phyloP scores from a whole-genome alignment of 1,284 basidiomycete species.

The Microbotryum silenes-acaulis region DNA sequence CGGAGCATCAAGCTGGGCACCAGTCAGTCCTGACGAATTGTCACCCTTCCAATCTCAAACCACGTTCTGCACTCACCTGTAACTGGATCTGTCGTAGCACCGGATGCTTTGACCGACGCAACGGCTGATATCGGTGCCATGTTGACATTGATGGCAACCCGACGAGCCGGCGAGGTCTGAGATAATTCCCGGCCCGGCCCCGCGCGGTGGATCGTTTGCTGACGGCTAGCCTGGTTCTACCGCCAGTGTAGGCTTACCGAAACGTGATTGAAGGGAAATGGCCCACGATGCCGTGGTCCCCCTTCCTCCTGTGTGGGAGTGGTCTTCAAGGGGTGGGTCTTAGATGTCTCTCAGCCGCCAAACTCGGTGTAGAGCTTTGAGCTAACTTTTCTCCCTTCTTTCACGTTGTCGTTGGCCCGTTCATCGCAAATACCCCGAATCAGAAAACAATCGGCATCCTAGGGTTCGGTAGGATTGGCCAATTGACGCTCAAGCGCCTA shows the following conservation, averaged over 20 bases:
- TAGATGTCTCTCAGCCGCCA: not conserved
- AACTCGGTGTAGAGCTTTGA: constrained; percentile 41
- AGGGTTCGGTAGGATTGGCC: constrained; percentile 87
- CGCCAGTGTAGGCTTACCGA: constrained; percentile 13
- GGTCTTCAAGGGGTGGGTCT: constrained; percentile 42
- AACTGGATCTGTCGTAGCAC: constrained; percentile 1
- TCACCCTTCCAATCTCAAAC: not conserved
- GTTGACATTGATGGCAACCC: constrained; percentile 81
- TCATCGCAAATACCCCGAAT: not conserved
- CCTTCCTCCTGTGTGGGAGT: constrained; percentile 69
- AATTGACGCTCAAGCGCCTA: constrained; percentile 66
- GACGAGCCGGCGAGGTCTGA: constrained; percentile 57
- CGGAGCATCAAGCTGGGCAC: constrained; percentile 71
- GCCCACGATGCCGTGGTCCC: constrained; percentile 65
- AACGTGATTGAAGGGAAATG: constrained; percentile 42
- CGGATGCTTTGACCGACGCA: constrained; percentile 39
- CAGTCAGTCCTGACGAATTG: constrained; percentile 47
- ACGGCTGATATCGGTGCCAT: constrained; percentile 82
- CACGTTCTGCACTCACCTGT: not conserved
- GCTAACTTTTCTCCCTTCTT: constrained; percentile 45
- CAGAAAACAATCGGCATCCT: constrained; percentile 69
- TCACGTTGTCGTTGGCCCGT: constrained; percentile 33
- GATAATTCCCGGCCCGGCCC: not conserved
- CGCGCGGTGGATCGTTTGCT: too few species aligned
- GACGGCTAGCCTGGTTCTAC: too few species aligned